Conservation (phyloP, 2,329 filamentous ascomycete species). For the Escovopsis sp. region DNA sequence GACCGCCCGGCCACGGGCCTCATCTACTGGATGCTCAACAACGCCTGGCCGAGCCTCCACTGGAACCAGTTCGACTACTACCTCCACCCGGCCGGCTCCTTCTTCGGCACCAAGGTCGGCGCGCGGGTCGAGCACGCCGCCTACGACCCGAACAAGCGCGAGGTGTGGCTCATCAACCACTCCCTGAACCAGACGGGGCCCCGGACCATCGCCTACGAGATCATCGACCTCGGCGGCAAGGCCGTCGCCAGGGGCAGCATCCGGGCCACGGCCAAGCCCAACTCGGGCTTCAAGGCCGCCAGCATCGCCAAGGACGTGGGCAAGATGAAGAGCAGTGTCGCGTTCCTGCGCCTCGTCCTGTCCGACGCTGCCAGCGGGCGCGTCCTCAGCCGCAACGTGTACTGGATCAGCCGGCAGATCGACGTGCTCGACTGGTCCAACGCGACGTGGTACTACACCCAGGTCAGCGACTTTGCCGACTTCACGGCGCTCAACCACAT, state of each 20-base stretch:
- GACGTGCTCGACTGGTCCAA: slow-evolving; percentile 41
- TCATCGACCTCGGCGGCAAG: slow-evolving; percentile 34
- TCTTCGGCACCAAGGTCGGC: slow-evolving; percentile 43
- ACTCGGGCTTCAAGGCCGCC: slow-evolving; percentile 21
- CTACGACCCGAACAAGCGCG: slow-evolving; percentile 34
- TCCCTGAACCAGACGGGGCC: slow-evolving; percentile 23
- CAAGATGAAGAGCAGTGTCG: slow-evolving; percentile 23
- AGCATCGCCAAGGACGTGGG: slow-evolving; percentile 10
- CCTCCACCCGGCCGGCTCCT: slow-evolving; percentile 40
- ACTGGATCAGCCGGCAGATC: slow-evolving; percentile 35
- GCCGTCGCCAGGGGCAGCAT: slow-evolving; percentile 20
- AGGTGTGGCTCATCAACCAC: slow-evolving; percentile 41
- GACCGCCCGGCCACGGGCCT: slow-evolving; percentile 40
- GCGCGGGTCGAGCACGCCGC: slow-evolving; percentile 36
- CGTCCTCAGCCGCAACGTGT: slow-evolving; percentile 41
- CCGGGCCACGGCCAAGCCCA: slow-evolving; percentile 25
- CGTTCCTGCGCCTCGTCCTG: slow-evolving; percentile 36
- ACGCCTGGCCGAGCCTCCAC: slow-evolving; percentile 49
- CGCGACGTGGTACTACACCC: slow-evolving; percentile 45
- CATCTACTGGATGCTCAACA: slow-evolving; percentile 55
- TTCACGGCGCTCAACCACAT: slow-evolving; percentile 30
- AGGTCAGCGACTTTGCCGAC: slow-evolving; percentile 35
- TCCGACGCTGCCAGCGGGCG: slow-evolving; percentile 13
- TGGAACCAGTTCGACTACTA: slow-evolving; percentile 54
- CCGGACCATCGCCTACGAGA: slow-evolving; percentile 31